Conservation (phyloP, 169 alveolate species). For the Plasmodium vivax region DNA sequence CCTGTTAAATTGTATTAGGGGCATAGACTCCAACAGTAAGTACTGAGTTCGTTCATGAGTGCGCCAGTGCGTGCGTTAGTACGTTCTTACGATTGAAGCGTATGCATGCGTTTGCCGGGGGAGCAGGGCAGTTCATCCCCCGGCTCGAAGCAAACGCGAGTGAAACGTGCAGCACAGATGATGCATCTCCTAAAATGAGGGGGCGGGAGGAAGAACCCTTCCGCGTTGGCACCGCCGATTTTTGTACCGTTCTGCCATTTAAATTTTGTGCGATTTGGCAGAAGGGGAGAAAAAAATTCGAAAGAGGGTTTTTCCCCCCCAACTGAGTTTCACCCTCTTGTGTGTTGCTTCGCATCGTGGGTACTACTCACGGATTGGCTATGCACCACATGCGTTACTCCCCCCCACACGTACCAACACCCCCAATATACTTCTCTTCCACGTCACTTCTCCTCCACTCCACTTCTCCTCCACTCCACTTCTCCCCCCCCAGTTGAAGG, state of each 20-base stretch:
- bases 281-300: neutral
- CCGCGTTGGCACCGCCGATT: neutral
- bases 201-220: neutral
- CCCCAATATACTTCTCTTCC: neutral
- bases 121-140: neutral
- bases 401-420: neutral
- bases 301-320: neutral
- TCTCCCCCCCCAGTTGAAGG: conserved; percentile 85
- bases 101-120: neutral
- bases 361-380: neutral
- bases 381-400: neutral
- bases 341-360: neutral
- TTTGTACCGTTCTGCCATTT: neutral
- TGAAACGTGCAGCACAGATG: neutral
- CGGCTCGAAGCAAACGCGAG: neutral
- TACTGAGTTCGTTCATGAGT: neutral
- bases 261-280: neutral
- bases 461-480: neutral
- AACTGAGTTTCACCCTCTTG: neutral
- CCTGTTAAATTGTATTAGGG: conserved; percentile 15
- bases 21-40: conserved; percentile 40
- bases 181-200: neutral
- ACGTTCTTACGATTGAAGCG: neutral
- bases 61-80: neutral
- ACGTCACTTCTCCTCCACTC: neutral